A percentile compares a stretch with the other conserved stretches of the same genome.
Evolutionary conservation across 371 early-diverging fungal genomes (phyloP).

Genomic region (Saksenaea oblongispora): DNA sequence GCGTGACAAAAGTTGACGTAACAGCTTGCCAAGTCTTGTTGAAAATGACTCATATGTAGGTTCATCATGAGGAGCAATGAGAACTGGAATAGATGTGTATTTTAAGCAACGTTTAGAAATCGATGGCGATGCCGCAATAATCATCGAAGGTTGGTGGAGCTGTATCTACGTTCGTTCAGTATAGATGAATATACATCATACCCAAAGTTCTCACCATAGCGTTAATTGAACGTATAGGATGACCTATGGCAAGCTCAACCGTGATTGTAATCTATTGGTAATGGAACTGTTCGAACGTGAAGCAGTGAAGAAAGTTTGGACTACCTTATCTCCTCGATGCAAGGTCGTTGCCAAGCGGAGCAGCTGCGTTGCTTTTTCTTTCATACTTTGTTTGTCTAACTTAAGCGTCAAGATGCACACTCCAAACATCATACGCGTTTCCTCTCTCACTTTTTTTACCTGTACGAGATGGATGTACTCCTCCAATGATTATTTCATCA

Average conservation of each 20-base stretch:
- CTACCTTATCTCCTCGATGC: neutral
- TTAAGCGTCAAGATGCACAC: neutral
- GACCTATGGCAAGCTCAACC: conserved; percentile 1
- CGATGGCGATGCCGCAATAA: conserved; percentile 11
- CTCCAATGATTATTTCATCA: conserved; percentile 14
- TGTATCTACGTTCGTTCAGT: conserved; percentile 11
- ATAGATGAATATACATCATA: neutral
- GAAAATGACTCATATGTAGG: neutral
- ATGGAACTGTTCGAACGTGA: neutral
- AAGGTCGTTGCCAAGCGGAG: neutral
- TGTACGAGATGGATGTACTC: neutral
- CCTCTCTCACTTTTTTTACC: neutral
- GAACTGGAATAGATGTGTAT: conserved; percentile 9
- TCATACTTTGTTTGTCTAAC: neutral
- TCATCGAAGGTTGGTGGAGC: conserved; percentile 14
- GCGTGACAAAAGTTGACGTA: neutral
- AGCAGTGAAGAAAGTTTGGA: neutral
- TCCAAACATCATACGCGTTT: neutral
- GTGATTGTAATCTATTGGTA: neutral
- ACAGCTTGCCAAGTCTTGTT: neutral
- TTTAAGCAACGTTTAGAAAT: conserved; percentile 6
- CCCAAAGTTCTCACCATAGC: conserved; percentile 7
- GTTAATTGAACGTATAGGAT: conserved; percentile 2
- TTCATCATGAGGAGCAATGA: neutral
- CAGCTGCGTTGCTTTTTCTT: neutral